phyloP scores from a whole-genome alignment of 805 yeast species.

The Yarrowia sp. region DNA sequence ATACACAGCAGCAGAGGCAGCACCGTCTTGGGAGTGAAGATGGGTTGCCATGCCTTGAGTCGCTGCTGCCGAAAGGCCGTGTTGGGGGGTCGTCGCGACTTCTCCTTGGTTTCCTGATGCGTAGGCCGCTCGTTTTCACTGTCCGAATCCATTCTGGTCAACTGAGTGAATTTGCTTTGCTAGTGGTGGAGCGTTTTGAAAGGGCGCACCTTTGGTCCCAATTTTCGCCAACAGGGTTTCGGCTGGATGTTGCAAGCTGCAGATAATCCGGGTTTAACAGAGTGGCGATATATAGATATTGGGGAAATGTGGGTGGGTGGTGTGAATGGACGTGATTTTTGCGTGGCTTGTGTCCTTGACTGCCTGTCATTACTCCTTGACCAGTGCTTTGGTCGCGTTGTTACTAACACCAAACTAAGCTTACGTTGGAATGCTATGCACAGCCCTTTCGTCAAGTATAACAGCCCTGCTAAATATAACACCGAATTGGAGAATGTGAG shows the following conservation, averaged over 20 bases:
- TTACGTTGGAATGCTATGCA: conserved; percentile 2
- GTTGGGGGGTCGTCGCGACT: conserved; percentile 45
- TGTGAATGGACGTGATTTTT: neutral
- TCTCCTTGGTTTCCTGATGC: conserved; percentile 38
- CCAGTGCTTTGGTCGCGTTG: neutral
- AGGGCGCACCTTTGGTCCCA: conserved; percentile 10
- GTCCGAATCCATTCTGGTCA: conserved; percentile 32
- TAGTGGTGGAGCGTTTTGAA: neutral
- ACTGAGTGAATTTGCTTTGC: conserved; percentile 9
- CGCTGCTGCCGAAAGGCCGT: conserved; percentile 54
- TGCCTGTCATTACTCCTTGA: neutral
- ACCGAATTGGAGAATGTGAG: no score
- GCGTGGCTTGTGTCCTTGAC: no score
- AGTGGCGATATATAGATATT: no score
- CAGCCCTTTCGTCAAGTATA: conserved; percentile 7
- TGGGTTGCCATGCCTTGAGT: conserved; percentile 76
- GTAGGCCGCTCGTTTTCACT: conserved; percentile 38
- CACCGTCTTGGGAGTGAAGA: conserved; percentile 86
- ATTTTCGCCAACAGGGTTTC: conserved; percentile 17
- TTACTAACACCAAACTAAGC: neutral
- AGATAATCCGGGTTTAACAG: neutral
- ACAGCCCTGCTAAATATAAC: neutral
- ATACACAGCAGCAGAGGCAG: conserved; percentile 74
- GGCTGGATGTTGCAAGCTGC: neutral
- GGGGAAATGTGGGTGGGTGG: neutral